Base-by-base conservation (phyloP, 441 rosid genomes). In the Populus trichocarpa region DNA sequence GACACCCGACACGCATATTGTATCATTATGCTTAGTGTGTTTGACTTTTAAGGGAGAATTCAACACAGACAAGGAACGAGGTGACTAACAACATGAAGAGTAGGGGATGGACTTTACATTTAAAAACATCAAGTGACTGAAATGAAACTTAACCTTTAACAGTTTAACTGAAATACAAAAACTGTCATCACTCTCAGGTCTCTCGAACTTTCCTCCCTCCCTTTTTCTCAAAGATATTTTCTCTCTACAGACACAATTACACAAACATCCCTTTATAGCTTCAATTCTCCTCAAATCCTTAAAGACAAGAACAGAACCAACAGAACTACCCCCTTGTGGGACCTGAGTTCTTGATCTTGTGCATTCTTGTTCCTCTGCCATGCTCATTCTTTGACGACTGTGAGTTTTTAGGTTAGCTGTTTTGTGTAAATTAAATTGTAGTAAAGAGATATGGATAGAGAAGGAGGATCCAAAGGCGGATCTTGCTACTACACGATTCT, bases 401-500 rank as follows among this genome's bases (percentile, higher is more conserved):
- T 5, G 2, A 63, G 16, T 5, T 0, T 61, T 10, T 2, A 25
- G 3, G 46, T 2, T 33, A 8, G 9, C 6, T 8, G n/a, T 20
- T 18, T 20, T 30, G n/a, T 33, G 40, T 42, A 38, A 22, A 36
- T 18, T 4, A 14, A 32, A 5, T 2, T 11, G 23, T 53, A 26
- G 26, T 63, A 22, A 13, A 1, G 0, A 22, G 36, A 70, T 8
- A 92, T 94, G 98, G 93, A 90, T 75, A 78, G 87, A 14, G 92
- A 72, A 80, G 97, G 90, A 80, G 97, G 86, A 79, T 88, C 95
- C 73, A 82, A 71, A 67, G 86, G 80, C 81, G 91, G 91, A 86
- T 89, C 97, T 83, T 89, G 86, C 77, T 90, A 87, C 77, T 91
- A 91, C 84, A 72, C 89, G 7, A 84, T 90, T 67, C 96, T 91